Conservation (phyloP, 805 yeast genomes). For the Hanseniaspora occidentalis region DNA sequence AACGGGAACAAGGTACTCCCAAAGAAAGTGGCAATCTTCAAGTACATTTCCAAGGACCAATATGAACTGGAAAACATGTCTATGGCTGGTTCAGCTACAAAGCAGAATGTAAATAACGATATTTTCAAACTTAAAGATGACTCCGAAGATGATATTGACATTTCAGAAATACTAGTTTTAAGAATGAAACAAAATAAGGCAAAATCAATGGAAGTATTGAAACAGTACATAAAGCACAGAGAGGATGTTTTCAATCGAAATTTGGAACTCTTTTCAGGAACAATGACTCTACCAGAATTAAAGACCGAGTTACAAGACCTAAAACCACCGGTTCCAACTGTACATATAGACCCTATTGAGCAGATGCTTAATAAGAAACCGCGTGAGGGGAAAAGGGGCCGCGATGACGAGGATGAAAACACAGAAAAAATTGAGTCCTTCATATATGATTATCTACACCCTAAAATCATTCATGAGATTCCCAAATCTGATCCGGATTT, state of each 20-base stretch:
- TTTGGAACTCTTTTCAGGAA: constrained; percentile 25
- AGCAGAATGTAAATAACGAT: constrained; percentile 23
- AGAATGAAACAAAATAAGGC: constrained; percentile 63
- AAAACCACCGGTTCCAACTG: constrained; percentile 37
- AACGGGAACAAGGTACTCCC: constrained; percentile 33
- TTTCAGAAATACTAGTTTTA: constrained; percentile 51
- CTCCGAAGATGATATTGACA: constrained; percentile 20
- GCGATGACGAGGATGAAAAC: constrained; percentile 3
- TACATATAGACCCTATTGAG: constrained; percentile 49
- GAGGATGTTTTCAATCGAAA: constrained; percentile 37
- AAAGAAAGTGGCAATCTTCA: constrained; percentile 59
- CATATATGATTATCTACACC: constrained; percentile 5
- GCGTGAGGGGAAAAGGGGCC: constrained; percentile 25
- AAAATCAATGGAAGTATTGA: constrained; percentile 36
- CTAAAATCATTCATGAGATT: constrained; percentile 4
- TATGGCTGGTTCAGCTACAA: constrained; percentile 1
- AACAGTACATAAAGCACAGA: constrained; percentile 46
- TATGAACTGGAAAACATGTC: constrained; percentile 8
- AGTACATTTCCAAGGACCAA: constrained; percentile 71
- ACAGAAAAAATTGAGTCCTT: constrained; percentile 3
- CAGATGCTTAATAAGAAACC: constrained; percentile 22
- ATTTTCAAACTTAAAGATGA: constrained; percentile 34
- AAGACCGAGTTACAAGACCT: not conserved
- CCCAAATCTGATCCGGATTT: constrained; percentile 1
- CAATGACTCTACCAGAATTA: constrained; percentile 10